These are phyloP conservation scores for Lepiota brunneoincarnata DNA, from an alignment of 768 basidiomycete species.

Conservation along the genomic window DNA sequence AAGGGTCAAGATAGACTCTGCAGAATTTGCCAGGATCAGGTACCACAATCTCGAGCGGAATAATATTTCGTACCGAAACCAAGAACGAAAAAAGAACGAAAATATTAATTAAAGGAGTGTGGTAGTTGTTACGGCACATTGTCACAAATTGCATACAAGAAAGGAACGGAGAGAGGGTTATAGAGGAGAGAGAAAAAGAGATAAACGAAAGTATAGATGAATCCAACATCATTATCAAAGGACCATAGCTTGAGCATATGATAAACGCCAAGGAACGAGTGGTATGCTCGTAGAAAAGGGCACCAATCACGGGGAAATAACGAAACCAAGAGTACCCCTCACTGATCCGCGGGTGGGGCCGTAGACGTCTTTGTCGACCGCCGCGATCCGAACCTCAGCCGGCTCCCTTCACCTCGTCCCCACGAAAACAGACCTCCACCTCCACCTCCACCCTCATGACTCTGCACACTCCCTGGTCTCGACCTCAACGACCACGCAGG, in stretches of 20 bases:
- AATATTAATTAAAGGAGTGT: constrained; percentile 7
- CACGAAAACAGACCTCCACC: constrained; percentile 63
- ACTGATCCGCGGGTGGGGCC: constrained; percentile 19
- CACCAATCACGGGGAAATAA: constrained; percentile 1
- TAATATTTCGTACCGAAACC: no score
- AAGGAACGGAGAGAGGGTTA: neutral
- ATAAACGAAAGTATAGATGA: constrained; percentile 10
- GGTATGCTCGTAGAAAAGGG: constrained; percentile 13
- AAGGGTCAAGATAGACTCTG: no score
- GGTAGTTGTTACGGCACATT: constrained; percentile 10
- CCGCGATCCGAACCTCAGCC: constrained; percentile 72
- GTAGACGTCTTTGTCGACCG: constrained; percentile 49
- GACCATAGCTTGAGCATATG: constrained; percentile 8
- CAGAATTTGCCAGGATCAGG: neutral
- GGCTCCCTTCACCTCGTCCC: constrained; percentile 60
- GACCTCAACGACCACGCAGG: constrained; percentile 89
- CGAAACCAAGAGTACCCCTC: constrained; percentile 10
- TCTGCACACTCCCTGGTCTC: constrained; percentile 68
- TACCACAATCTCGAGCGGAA: constrained; percentile 2
- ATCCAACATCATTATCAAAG: constrained; percentile 8
- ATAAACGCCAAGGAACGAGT: neutral
- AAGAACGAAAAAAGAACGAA: neutral
- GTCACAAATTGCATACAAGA: constrained; percentile 11
- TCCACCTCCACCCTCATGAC: constrained; percentile 54
- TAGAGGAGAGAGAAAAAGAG: neutral